phyloP scores from a whole-genome alignment of 2,329 filamentous ascomycete species.

The Pseudogymnoascus pannorum region DNA sequence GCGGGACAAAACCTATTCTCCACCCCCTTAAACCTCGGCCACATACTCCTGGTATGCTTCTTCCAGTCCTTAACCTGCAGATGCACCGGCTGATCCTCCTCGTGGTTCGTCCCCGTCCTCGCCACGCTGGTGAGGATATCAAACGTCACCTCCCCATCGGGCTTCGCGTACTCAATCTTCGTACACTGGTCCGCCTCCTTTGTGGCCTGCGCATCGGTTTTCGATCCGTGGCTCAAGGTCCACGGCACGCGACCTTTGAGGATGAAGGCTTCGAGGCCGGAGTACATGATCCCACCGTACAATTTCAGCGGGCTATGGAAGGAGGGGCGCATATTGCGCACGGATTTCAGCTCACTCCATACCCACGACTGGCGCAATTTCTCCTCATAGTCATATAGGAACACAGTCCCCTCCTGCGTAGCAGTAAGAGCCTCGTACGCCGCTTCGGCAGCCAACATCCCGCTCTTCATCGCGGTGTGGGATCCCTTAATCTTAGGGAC shows the following conservation, averaged over 20 bases:
- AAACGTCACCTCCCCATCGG: conserved; percentile 89
- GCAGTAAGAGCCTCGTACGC: conserved; percentile 67
- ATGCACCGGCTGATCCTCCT: conserved; percentile 96
- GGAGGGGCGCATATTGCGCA: conserved; percentile 94
- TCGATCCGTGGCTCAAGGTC: conserved; percentile 75
- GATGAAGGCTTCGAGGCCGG: conserved; percentile 82
- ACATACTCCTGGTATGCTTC: conserved; percentile 73
- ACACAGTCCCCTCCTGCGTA: conserved; percentile 61
- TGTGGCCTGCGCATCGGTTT: conserved; percentile 70
- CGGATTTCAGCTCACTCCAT: conserved; percentile 89
- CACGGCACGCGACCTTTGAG: conserved; percentile 81
- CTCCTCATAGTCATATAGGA: conserved; percentile 92
- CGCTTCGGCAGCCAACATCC: conserved; percentile 92
- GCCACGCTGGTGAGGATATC: conserved; percentile 95
- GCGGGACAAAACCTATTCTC: conserved; percentile 97
- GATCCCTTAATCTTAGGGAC: conserved; percentile 98
- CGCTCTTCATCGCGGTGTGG: conserved; percentile 95
- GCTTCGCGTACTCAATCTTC: conserved; percentile 96
- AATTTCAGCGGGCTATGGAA: conserved; percentile 85
- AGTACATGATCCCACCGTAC: conserved; percentile 87
- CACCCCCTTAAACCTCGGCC: conserved; percentile 80
- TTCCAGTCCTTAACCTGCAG: conserved; percentile 95
- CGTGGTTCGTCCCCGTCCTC: conserved; percentile 93
- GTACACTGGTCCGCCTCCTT: conserved; percentile 69
- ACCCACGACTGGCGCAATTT: conserved; percentile 77